Percentiles rank a stretch among this genome's conserved stretches.
Evolutionary conservation across 169 alveolate species (phyloP).

Genomic region (Cryptosporidium ryanae): DNA sequence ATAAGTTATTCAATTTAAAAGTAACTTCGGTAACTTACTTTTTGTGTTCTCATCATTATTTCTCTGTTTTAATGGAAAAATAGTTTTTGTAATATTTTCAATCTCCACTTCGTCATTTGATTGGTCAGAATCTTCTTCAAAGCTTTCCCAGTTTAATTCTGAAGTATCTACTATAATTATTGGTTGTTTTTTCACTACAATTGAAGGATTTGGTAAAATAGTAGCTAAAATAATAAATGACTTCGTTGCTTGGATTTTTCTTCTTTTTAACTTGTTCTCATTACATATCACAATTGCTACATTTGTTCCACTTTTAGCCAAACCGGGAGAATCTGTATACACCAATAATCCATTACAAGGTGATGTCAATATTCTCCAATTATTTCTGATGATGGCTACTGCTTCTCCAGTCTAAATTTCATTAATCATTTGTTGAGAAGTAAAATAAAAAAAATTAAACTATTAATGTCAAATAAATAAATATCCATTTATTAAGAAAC

Average conservation of each 20-base stretch:
- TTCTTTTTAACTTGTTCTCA: slow-evolving; percentile 3
- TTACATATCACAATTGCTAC: slow-evolving; percentile 46
- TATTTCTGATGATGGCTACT: slow-evolving; percentile 30
- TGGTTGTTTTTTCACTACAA: slow-evolving; percentile 39
- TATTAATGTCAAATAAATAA: neutral
- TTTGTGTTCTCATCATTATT: slow-evolving; percentile 12
- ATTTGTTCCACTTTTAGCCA: slow-evolving; percentile 37
- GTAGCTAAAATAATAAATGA: slow-evolving; percentile 24
- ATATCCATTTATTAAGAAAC: slow-evolving; percentile 7
- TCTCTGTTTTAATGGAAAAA: slow-evolving; percentile 11
- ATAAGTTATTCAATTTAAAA: no score
- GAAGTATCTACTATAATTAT: slow-evolving; percentile 42
- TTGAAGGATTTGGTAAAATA: slow-evolving; percentile 61
- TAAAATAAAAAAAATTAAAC: neutral
- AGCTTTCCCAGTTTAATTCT: slow-evolving; percentile 14
- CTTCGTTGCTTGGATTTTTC: slow-evolving; percentile 45
- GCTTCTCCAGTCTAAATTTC: slow-evolving; percentile 59
- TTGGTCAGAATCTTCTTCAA: neutral
- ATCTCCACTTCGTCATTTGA: slow-evolving; percentile 6
- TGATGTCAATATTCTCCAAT: slow-evolving; percentile 55
- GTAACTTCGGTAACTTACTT: slow-evolving; percentile 10
- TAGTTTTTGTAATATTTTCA: neutral
- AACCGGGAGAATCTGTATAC: slow-evolving; percentile 59
- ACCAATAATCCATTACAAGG: slow-evolving; percentile 62
- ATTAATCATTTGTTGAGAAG: neutral